Percentiles rank a stretch among this genome's conserved stretches.
Conservation (phyloP, 306 rosid genomes). For the Betula pendula region DNA sequence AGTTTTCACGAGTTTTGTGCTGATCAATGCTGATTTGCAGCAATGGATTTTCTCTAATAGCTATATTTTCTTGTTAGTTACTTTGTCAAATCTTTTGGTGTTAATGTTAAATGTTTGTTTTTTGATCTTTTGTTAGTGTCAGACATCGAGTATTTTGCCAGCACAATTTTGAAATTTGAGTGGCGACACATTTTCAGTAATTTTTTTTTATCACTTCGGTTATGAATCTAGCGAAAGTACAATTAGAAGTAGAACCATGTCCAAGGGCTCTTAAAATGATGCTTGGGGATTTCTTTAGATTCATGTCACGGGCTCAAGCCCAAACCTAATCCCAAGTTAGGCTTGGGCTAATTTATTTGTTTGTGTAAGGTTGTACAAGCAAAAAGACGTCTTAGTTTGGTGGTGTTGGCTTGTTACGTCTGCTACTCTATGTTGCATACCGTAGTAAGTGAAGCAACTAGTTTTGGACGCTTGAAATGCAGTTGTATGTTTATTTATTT, state of each 20-base stretch:
- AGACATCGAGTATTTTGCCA: constrained; percentile 29
- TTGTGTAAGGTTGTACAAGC: too few species aligned
- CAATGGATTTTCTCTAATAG: constrained; percentile 23
- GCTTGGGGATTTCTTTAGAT: neutral
- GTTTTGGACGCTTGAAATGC: too few species aligned
- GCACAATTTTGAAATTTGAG: constrained; percentile 31
- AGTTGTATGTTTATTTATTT: too few species aligned
- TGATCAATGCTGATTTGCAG: constrained; percentile 19
- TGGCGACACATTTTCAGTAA: constrained; percentile 11
- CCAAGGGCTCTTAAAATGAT: neutral
- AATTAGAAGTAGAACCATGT: neutral
- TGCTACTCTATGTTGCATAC: too few species aligned
- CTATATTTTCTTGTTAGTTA: constrained; percentile 31
- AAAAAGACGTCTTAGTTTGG: too few species aligned
- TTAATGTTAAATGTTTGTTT: constrained; percentile 32
- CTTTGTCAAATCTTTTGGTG: constrained; percentile 21
- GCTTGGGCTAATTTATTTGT: too few species aligned
- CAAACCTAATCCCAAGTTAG: too few species aligned
- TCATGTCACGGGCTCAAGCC: neutral
- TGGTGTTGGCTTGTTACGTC: too few species aligned
- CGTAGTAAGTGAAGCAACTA: too few species aligned
- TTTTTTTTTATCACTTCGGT: neutral
- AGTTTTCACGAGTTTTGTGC: constrained; percentile 27
- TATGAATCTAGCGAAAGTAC: neutral
- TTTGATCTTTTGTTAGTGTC: constrained; percentile 17